Evolutionary conservation across 768 basidiomycete species (phyloP), one percentile per base, ranked within the genome.

Genomic region (Chalciporus piperatus): DNA sequence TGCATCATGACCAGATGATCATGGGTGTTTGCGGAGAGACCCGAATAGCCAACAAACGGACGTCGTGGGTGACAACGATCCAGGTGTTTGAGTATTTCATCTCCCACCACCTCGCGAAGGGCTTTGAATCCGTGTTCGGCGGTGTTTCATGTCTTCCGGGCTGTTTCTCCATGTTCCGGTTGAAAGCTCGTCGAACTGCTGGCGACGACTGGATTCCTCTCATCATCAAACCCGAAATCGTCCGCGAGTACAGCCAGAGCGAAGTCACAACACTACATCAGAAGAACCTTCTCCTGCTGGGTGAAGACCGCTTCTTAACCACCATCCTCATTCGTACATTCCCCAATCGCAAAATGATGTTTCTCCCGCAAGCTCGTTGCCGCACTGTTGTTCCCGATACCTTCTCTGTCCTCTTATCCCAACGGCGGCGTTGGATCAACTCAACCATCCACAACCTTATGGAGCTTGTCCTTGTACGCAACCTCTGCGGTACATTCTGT

Each of bases 1-100:
- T 98, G 94, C 95, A 98, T 59, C 89, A 97, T 68, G 97, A 99
- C 71, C 91, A 88, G 65, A 83, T 94, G 84, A 95, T 98, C 68
- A 99, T 99, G 97, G 97, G 97, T 27, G 89, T 94, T 28, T 98
- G 97, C 66, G 97, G 97, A 45, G 97, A 99, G 70, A 99, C 97
- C 5, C 87, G 96, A 22, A 97, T 99, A 71, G 94, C 92, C 41
- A 99, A 99, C 78, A 99, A 99, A 67, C 88, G 94, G 20, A 84
- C 93, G 54, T 94, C 93, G 19, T 99, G 97, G 97, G 94, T 99
- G 20, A 98, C 97, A 1, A 86, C 89, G 44, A 99, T 99, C 62
- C 97, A 99, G 68, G 96, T 98, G 38, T 95, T 93, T 66, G 92
- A 95, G 68, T 99, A 99, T 71, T 99, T 98, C 72, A 98, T 99